These are phyloP conservation scores for Auxenochlorella protothecoides DNA, from an alignment of 139 green algal genomes.

Conservation along the genomic window DNA sequence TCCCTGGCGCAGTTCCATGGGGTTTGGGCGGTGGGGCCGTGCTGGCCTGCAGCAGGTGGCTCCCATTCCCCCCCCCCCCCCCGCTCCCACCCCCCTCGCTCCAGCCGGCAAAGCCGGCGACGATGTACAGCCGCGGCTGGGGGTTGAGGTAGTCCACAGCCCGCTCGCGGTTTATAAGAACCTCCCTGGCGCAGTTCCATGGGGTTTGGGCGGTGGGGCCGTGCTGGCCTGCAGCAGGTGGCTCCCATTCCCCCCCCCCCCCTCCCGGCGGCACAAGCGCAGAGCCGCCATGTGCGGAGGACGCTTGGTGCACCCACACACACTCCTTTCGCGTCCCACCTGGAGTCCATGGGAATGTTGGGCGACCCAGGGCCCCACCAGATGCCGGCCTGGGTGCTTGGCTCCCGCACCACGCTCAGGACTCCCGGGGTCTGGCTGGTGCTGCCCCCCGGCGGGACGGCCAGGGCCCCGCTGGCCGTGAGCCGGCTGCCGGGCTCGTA, in stretches of 20 bases:
- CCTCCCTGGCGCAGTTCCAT: constrained; percentile 25
- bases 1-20: constrained; percentile 13
- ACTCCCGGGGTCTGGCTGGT: constrained; percentile 42
- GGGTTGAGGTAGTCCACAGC: constrained; percentile 77
- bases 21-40: not conserved
- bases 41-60: not conserved
- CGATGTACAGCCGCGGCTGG: constrained; percentile 52
- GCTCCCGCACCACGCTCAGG: constrained; percentile 65
- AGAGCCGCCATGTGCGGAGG: no score
- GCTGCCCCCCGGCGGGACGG: constrained; percentile 71
- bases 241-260: constrained; percentile 22
- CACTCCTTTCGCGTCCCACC: not conserved
- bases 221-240: no score
- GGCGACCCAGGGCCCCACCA: constrained; percentile 61
- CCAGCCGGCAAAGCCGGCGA: constrained; percentile 62
- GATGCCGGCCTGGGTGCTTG: constrained; percentile 51
- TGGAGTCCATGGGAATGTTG: constrained; percentile 63
- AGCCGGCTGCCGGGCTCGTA: constrained; percentile 65
- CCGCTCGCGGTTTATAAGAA: constrained; percentile 63
- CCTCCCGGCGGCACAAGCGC: no score
- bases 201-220: not conserved
- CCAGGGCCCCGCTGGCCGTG: constrained; percentile 54
- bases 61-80: constrained; percentile 13
- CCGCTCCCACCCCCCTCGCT: no score
- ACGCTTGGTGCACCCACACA: no score